Conservation (phyloP, 495 filamentous ascomycete genomes). For the Geopyxis carbonaria region DNA sequence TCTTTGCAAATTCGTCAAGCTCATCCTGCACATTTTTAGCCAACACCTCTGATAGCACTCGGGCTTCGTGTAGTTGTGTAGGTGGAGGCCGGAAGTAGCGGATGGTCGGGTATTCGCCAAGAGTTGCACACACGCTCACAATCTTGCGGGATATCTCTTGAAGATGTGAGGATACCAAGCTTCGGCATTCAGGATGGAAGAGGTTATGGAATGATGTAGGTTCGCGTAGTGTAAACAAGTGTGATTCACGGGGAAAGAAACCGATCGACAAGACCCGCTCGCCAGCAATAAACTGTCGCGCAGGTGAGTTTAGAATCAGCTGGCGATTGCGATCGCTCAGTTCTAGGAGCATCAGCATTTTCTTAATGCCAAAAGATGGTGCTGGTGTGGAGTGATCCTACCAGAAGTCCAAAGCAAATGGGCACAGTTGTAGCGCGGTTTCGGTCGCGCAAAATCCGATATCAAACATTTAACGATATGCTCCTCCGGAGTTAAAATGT, state of each 20-base stretch:
- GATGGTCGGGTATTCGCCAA: conserved; percentile 44
- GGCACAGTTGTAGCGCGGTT: conserved; percentile 44
- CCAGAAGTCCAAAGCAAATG: conserved; percentile 74
- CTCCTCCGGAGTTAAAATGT: conserved; percentile 66
- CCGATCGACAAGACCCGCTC: conserved; percentile 65
- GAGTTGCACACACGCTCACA: conserved; percentile 29
- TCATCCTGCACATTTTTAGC: conserved; percentile 86
- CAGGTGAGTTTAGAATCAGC: conserved; percentile 29
- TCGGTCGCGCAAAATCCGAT: conserved; percentile 68
- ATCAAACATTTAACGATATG: conserved; percentile 86
- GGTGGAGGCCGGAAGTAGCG: conserved; percentile 66
- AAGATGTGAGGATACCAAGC: conserved; percentile 64
- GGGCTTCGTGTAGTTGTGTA: conserved; percentile 64
- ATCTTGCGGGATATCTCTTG: conserved; percentile 70
- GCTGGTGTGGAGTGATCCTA: conserved; percentile 27
- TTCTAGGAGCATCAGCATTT: conserved; percentile 24
- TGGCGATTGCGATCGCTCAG: conserved; percentile 18
- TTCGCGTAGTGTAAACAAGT: conserved; percentile 76
- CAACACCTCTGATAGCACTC: conserved; percentile 67
- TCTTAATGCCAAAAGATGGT: neutral
- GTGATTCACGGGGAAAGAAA: conserved; percentile 80
- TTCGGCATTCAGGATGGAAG: conserved; percentile 79
- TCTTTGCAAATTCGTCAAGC: conserved; percentile 68
- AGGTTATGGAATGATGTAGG: conserved; percentile 87
- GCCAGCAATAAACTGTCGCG: conserved; percentile 52